Percentiles rank a stretch among this genome's conserved stretches.
These are phyloP conservation scores for Didymella pomorum DNA, from an alignment of 2,329 filamentous ascomycete species.

Conservation along the genomic window DNA sequence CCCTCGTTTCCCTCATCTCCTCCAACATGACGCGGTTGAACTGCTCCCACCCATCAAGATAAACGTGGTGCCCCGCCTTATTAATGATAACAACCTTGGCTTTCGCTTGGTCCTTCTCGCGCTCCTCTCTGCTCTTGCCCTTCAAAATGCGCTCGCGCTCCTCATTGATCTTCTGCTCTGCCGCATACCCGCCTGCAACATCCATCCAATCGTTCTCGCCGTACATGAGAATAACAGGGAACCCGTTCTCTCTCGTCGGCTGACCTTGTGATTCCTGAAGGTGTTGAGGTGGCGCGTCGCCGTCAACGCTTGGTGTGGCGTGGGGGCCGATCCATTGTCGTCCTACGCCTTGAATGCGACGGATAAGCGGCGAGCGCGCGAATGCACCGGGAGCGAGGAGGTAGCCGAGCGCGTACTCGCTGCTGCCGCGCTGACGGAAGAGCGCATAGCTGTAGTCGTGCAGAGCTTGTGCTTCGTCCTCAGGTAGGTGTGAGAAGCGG, in stretches of 20 bases:
- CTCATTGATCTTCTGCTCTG: slow-evolving; percentile 79
- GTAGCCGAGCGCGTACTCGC: slow-evolving; percentile 92
- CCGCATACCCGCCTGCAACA: slow-evolving; percentile 80
- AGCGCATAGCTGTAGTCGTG: slow-evolving; percentile 95
- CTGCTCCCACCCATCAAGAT: slow-evolving; percentile 73
- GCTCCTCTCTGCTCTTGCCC: slow-evolving; percentile 72
- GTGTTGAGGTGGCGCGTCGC: slow-evolving; percentile 32
- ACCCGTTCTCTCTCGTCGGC: slow-evolving; percentile 67
- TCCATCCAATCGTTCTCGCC: slow-evolving; percentile 99
- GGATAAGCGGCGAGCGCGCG: slow-evolving; percentile 85
- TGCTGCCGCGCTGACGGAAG: slow-evolving; percentile 89
- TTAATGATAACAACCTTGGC: slow-evolving; percentile 83
- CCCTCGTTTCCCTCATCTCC: slow-evolving; percentile 71
- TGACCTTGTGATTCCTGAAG: not conserved
- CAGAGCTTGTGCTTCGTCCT: slow-evolving; percentile 79
- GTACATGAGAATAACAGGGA: slow-evolving; percentile 93
- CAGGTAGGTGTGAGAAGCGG: slow-evolving; percentile 86
- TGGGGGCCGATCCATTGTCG: slow-evolving; percentile 65
- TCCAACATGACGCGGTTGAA: slow-evolving; percentile 71
- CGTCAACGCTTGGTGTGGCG: slow-evolving; percentile 36
- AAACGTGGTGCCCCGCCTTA: slow-evolving; percentile 75
- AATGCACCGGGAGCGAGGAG: slow-evolving; percentile 93
- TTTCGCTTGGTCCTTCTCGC: slow-evolving; percentile 75
- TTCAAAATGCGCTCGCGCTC: slow-evolving; percentile 68
- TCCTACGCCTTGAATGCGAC: slow-evolving; percentile 85